Base-by-base conservation (phyloP, 495 filamentous ascomycete species). In the Hyphodiscus hymeniophilus region DNA sequence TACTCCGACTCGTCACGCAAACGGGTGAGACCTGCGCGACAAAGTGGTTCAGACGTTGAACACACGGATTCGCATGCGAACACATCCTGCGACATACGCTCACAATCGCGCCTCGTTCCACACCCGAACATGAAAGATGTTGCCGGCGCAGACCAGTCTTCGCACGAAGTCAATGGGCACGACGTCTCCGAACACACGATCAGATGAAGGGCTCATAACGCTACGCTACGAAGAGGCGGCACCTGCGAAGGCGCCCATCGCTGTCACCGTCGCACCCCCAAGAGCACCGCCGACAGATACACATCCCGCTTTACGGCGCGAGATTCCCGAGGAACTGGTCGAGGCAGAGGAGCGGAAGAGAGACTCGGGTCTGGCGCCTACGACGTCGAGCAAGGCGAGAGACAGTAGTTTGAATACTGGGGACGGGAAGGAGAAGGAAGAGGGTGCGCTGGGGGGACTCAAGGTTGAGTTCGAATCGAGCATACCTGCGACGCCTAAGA, bases 211-310 rank as follows among this genome's bases (percentile, higher is more conserved):
- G 55, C 58, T 76, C 51, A 66, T 73, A 38, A 73, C 63, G 28
- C 53, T 80, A 38, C 69, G 74, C 15, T 80, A 81, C 60, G 73
- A 78, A 52, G 64, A 76, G 52, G 76, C 75, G 12, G 58, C 66
- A 24, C 66, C 72, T 50, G 73, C 71, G 13, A 68, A 78, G 54
- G 72, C 74, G 23, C 77, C 78, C 0, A 61, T 56, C 32, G 31
- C 55, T 4, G 50, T 61, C 15, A 58, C 52, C 8, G 49, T 58
- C 24, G 42, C 55, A 24, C 58, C 58, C 20, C 58, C 55, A 7
- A 26, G 34, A 3, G 10, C 11, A 22, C 50, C 58, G 4, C 58
- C 54, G 13, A 47, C 18, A 1, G 52, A 57, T n/a, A n/a, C 20
- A 7, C 55, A 58, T 51, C 52, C 54, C 22, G 58, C 55, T 18